These are phyloP conservation scores for Apostasia ramifera DNA, from an alignment of 106 monocot species.

Conservation along the genomic window DNA sequence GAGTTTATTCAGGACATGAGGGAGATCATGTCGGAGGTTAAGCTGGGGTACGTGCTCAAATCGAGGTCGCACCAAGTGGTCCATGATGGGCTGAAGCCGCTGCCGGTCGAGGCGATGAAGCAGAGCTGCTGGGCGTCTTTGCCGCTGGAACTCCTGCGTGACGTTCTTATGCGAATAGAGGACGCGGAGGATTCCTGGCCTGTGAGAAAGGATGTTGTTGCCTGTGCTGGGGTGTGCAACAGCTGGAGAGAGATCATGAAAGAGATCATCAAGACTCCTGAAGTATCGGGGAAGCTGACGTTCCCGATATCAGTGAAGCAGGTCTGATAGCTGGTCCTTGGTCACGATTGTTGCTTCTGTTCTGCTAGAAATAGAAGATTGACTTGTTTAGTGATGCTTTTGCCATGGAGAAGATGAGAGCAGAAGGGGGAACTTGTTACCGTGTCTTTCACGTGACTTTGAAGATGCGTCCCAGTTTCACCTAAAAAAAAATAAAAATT, in stretches of 20 bases:
- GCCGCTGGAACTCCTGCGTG: conserved; percentile 78
- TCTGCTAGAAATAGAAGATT: too few relatives aligned
- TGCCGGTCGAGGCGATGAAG: conserved; percentile 24
- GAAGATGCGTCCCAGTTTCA: too few relatives aligned
- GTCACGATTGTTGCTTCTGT: too few relatives aligned
- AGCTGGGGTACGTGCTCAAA: conserved; percentile 27
- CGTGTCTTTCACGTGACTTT: too few relatives aligned
- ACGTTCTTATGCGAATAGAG: conserved; percentile 77
- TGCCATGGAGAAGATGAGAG: too few relatives aligned
- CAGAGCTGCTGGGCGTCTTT: conserved; percentile 71
- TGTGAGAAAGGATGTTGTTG: conserved; percentile 58
- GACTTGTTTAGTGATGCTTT: too few relatives aligned
- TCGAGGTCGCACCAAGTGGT: conserved; percentile 43
- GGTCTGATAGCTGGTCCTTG: conserved; percentile 19
- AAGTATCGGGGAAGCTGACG: conserved; percentile 72
- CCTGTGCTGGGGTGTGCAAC: conserved; percentile 87
- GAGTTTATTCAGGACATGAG: conserved; percentile 67
- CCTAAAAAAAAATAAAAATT: too few relatives aligned
- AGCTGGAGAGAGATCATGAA: conserved; percentile 87
- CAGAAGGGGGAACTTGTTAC: too few relatives aligned
- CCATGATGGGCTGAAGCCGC: conserved; percentile 15
- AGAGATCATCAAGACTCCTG: conserved; percentile 77
- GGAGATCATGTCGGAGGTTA: conserved; percentile 53
- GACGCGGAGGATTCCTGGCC: conserved; percentile 64
- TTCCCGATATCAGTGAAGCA: conserved; percentile 89